Percentiles rank a stretch among this genome's conserved stretches.
These are phyloP conservation scores for Madurella mycetomatis DNA, from an alignment of 2,329 filamentous ascomycete species.

Conservation along the genomic window DNA sequence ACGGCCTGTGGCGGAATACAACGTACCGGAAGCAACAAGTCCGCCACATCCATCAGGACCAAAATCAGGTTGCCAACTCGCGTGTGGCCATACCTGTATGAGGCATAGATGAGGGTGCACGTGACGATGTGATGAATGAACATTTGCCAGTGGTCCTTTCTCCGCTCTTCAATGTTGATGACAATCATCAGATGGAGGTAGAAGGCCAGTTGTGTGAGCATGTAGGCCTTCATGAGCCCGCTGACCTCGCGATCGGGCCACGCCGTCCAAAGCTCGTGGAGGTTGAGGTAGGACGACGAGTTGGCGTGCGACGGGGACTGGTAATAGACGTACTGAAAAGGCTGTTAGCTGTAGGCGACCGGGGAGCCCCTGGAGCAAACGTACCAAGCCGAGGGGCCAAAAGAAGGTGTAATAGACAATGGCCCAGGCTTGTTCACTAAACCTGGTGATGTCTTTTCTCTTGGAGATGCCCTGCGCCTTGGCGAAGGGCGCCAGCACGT, in stretches of 20 bases:
- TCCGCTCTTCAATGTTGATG: conserved; percentile 87
- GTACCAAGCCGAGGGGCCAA: conserved; percentile 79
- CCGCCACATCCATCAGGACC: conserved; percentile 89
- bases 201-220: conserved; percentile 84
- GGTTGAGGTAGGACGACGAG: conserved; percentile 73
- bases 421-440: conserved; percentile 93
- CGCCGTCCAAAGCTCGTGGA: conserved; percentile 73
- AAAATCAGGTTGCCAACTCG: conserved; percentile 85
- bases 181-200: conserved; percentile 93
- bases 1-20: neutral
- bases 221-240: conserved; percentile 79
- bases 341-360: conserved; percentile 14
- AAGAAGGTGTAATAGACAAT: conserved; percentile 77
- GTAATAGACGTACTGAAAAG: conserved; percentile 68
- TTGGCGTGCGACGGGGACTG: conserved; percentile 68
- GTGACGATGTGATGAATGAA: conserved; percentile 92
- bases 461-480: conserved; percentile 67
- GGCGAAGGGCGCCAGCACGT: conserved; percentile 74
- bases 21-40: conserved; percentile 79
- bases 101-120: conserved; percentile 70
- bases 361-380: conserved; percentile 29
- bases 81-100: conserved; percentile 82
- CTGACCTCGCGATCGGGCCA: conserved; percentile 77
- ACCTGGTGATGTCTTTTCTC: conserved; percentile 71
- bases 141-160: conserved; percentile 97